A percentile compares a stretch with the other conserved stretches of the same genome.
Evolutionary conservation across 805 yeast genomes (phyloP).

Genomic region (Pichia sporocuriosa): DNA sequence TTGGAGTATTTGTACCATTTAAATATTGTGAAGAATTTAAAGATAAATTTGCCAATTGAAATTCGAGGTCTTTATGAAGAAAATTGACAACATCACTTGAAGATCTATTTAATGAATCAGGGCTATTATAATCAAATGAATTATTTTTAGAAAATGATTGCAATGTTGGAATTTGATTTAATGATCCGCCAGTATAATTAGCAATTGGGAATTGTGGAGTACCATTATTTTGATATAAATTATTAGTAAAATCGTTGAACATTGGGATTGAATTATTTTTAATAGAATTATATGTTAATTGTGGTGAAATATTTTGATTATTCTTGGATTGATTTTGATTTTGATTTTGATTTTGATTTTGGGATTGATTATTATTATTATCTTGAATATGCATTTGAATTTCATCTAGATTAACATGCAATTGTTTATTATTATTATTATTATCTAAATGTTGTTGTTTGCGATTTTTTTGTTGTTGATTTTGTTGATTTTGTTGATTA

Average conservation of each 20-base stretch:
- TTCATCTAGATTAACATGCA: too few relatives aligned
- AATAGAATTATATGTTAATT: not conserved
- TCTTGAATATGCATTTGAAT: too few relatives aligned
- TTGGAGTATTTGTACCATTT: slow-evolving; percentile 3
- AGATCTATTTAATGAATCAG: slow-evolving; percentile 6
- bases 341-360: too few relatives aligned
- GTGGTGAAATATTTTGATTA: not conserved
- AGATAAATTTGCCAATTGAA: slow-evolving; percentile 16
- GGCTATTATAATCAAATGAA: slow-evolving; percentile 5
- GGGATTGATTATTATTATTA: too few relatives aligned
- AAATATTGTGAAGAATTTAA: slow-evolving; percentile 12
- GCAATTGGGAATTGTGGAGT: not conserved
- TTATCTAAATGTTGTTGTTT: not conserved
- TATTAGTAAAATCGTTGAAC: not conserved
- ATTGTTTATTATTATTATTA: not conserved
- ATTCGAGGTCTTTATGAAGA: slow-evolving; percentile 18
- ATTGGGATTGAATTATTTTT: not conserved
- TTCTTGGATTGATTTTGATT: not conserved
- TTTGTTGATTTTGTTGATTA: slow-evolving; percentile 6
- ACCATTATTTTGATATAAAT: not conserved
- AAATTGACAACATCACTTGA: slow-evolving; percentile 12
- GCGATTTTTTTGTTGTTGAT: not conserved
- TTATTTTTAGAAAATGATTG: slow-evolving; percentile 4
- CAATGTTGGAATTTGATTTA: slow-evolving; percentile 1
- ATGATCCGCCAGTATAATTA: slow-evolving; percentile 2